Percentiles rank a stretch among this genome's conserved stretches.
These are phyloP conservation scores for Euphorbia peplus DNA, from an alignment of 345 rosid species.

Conservation along the genomic window DNA sequence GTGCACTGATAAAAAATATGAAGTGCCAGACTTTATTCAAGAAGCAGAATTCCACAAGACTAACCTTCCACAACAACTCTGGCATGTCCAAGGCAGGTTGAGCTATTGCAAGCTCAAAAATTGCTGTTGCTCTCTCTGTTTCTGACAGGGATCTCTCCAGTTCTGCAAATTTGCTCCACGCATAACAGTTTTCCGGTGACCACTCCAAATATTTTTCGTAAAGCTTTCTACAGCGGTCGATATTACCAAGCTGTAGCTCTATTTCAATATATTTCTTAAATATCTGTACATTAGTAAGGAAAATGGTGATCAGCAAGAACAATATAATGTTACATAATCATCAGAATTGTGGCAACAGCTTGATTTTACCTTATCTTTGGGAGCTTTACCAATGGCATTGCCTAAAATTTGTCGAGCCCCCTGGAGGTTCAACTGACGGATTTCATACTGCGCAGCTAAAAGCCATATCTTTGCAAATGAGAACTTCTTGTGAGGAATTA, in stretches of 20 bases:
- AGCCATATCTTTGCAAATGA: constrained; percentile 90
- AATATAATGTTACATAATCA: neutral
- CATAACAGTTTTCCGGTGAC: constrained; percentile 93
- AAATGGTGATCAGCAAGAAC: neutral
- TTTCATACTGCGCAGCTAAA: constrained; percentile 83
- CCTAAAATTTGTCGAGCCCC: constrained; percentile 80
- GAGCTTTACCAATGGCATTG: constrained; percentile 84
- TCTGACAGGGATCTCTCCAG: constrained; percentile 72
- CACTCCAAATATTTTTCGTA: constrained; percentile 87
- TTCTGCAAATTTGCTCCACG: constrained; percentile 90
- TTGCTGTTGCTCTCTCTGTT: constrained; percentile 70
- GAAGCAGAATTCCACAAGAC: neutral
- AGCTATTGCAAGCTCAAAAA: constrained; percentile 77
- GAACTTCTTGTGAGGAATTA: constrained; percentile 77
- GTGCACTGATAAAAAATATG: neutral
- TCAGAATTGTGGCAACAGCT: neutral
- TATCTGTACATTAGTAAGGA: constrained; percentile 40
- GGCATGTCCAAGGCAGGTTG: constrained; percentile 93
- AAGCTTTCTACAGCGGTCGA: constrained; percentile 71
- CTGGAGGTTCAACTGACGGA: constrained; percentile 68
- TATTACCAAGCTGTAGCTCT: constrained; percentile 86
- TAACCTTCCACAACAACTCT: constrained; percentile 89
- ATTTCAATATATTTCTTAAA: constrained; percentile 90
- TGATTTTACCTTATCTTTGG: constrained; percentile 70
- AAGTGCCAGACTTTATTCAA: neutral